Conservation (phyloP, 1,284 basidiomycete species). For the Coniophora puteana region DNA sequence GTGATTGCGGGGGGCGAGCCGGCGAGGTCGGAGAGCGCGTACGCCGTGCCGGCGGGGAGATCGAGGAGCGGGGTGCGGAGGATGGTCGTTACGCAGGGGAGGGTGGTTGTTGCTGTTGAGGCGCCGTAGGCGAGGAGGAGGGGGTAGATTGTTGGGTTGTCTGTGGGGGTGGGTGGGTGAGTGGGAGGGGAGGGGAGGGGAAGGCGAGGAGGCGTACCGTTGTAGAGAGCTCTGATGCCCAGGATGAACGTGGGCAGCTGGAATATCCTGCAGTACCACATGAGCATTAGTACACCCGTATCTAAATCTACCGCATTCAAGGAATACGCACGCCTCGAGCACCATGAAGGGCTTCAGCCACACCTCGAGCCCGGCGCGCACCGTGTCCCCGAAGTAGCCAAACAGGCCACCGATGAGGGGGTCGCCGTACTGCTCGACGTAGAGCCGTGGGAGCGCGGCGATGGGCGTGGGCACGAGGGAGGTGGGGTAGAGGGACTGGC, state of each 20-base stretch:
- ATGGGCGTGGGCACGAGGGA: constrained; percentile 44
- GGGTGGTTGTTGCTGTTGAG: constrained; percentile 72
- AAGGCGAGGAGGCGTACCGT: constrained; percentile 37
- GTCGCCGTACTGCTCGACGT: constrained; percentile 53
- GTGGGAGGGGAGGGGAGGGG: not conserved
- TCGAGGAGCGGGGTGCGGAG: constrained; percentile 41
- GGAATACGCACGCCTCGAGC: constrained; percentile 47
- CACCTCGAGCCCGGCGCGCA: constrained; percentile 29
- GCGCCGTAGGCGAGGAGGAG: constrained; percentile 72
- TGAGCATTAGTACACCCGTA: constrained; percentile 15
- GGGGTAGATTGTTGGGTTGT: constrained; percentile 42
- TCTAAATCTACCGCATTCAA: constrained; percentile 3
- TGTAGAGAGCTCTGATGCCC: constrained; percentile 63
- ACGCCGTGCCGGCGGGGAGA: constrained; percentile 27
- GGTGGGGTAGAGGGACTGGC: constrained; percentile 65
- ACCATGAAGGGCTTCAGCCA: constrained; percentile 69
- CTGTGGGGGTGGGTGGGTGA: constrained; percentile 26
- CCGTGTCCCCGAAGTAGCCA: constrained; percentile 36
- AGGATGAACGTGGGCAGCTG: constrained; percentile 76
- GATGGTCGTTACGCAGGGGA: constrained; percentile 66
- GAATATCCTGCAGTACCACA: constrained; percentile 45
- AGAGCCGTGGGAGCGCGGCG: constrained; percentile 38
- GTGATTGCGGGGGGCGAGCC: constrained; percentile 29
- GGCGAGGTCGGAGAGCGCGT: constrained; percentile 30
- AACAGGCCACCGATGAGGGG: constrained; percentile 57